Percentiles rank a stretch among this genome's conserved stretches.
Evolutionary conservation across 176 grass and related monocot species (phyloP).

Genomic region (Luzula sylvatica): DNA sequence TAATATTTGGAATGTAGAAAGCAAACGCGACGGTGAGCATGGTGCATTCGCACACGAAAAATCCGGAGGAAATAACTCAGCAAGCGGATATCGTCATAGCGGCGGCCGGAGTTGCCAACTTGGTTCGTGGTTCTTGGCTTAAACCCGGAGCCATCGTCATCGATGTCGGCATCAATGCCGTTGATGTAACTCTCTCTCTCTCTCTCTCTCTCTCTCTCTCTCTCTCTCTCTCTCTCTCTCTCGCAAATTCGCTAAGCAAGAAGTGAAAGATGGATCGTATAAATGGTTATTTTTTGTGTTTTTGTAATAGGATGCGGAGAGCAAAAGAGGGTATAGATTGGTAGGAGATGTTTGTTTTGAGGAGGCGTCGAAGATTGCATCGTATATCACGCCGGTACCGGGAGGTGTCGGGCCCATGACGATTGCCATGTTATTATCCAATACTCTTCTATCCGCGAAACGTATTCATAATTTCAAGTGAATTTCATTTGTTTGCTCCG

Average conservation of each 20-base stretch:
- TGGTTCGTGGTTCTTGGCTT: constrained; percentile 90
- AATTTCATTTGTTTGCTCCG: background rate
- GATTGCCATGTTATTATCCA: constrained; percentile 86
- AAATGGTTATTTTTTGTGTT: background rate
- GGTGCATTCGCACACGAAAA: constrained; percentile 84
- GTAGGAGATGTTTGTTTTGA: constrained; percentile 73
- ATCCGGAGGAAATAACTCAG: constrained; percentile 67
- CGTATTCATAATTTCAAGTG: constrained; percentile 71
- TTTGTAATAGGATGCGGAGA: constrained; percentile 49
- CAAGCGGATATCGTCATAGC: constrained; percentile 92
- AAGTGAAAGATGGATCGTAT: too few species aligned
- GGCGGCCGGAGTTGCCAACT: constrained; percentile 78
- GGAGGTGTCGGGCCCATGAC: constrained; percentile 91
- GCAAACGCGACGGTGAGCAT: constrained; percentile 91
- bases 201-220: too few species aligned
- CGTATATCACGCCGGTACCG: constrained; percentile 71
- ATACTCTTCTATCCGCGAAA: constrained; percentile 80
- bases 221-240: too few species aligned
- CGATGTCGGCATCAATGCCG: constrained; percentile 94
- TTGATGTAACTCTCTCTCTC: constrained; percentile 52
- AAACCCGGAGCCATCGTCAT: constrained; percentile 83
- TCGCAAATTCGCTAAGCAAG: too few species aligned
- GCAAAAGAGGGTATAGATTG: constrained; percentile 56
- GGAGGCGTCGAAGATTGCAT: constrained; percentile 61
- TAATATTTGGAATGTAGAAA: constrained; percentile 47